Percentiles rank a stretch among this genome's conserved stretches.
These are phyloP conservation scores for Penicillium digitatum DNA, from an alignment of 2,329 filamentous ascomycete species.

Conservation along the genomic window DNA sequence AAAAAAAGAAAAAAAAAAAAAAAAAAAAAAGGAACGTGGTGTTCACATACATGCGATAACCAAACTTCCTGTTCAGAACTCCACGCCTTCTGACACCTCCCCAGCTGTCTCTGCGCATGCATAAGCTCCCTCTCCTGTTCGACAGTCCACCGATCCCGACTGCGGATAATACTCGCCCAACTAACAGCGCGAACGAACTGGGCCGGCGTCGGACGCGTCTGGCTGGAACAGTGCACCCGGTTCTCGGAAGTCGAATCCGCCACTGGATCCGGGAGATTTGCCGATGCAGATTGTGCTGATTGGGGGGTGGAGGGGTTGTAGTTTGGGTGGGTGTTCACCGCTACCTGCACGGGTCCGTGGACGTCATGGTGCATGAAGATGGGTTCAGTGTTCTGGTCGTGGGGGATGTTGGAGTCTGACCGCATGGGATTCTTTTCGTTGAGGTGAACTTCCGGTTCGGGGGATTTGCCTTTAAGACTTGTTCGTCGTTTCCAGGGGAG, in stretches of 20 bases:
- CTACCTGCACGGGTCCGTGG: constrained; percentile 20
- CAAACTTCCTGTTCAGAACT: constrained; percentile 37
- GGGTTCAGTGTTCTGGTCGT: background rate
- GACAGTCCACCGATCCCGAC: constrained; percentile 26
- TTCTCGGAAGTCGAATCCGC: constrained; percentile 13
- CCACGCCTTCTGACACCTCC: constrained; percentile 36
- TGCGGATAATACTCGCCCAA: constrained; percentile 32
- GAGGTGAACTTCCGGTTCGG: constrained; percentile 7
- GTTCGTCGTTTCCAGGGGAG: constrained; percentile 18
- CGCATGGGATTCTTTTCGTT: background rate
- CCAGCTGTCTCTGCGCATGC: constrained; percentile 28
- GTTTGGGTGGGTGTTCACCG: constrained; percentile 18
- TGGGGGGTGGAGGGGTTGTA: background rate
- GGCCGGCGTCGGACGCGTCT: constrained; percentile 10
- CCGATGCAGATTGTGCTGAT: background rate
- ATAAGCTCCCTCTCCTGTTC: constrained; percentile 30
- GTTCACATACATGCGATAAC: constrained; percentile 31
- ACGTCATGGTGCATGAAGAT: constrained; percentile 20
- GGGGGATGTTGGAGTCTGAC: background rate
- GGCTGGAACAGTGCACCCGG: constrained; percentile 6
- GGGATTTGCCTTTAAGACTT: constrained; percentile 16
- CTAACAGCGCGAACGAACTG: constrained; percentile 27
- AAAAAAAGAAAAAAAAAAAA: background rate
- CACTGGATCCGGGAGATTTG: background rate
- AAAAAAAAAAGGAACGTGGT: background rate